Percentiles rank a stretch among this genome's conserved stretches.
Evolutionary conservation across 2,329 filamentous ascomycete species (phyloP).

Genomic region (Penicillium digitatum): DNA sequence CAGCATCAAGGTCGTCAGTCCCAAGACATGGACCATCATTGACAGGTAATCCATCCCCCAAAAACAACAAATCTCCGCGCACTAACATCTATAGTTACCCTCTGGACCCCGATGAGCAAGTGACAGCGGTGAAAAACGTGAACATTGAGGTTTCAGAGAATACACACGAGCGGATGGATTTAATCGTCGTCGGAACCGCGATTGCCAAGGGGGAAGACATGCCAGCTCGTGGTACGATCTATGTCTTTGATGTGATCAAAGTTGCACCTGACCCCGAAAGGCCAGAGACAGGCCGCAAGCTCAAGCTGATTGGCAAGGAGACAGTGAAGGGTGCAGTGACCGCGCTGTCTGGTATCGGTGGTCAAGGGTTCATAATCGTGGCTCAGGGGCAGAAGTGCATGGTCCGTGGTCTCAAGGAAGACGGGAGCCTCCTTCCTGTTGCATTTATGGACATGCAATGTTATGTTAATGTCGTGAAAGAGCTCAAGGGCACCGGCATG

Average conservation of each 20-base stretch:
- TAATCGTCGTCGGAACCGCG: constrained; percentile 81
- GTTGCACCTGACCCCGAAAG: constrained; percentile 85
- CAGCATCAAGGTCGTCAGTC: constrained; percentile 72
- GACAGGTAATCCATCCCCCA: constrained; percentile 51
- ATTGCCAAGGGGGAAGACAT: constrained; percentile 87
- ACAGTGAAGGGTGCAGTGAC: constrained; percentile 91
- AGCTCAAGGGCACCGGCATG: constrained; percentile 76
- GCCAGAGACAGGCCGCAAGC: constrained; percentile 77
- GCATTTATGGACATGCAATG: constrained; percentile 98
- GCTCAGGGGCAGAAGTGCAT: constrained; percentile 97
- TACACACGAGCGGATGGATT: constrained; percentile 77
- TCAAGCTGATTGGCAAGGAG: constrained; percentile 84
- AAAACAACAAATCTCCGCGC: not conserved
- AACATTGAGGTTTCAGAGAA: constrained; percentile 86
- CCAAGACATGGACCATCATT: constrained; percentile 71
- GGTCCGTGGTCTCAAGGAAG: constrained; percentile 92
- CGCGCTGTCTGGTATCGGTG: constrained; percentile 76
- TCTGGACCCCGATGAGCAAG: constrained; percentile 69
- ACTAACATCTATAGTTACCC: constrained; percentile 47
- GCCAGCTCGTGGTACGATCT: constrained; percentile 75
- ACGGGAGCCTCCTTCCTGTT: constrained; percentile 84
- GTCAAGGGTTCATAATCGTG: constrained; percentile 80
- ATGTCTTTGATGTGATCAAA: constrained; percentile 85
- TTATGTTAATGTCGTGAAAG: constrained; percentile 81
- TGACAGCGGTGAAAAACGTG: constrained; percentile 78